A percentile compares a stretch with the other conserved stretches of the same genome.
Evolutionary conservation across 73 alveolate species (phyloP).

Genomic region (Tetrahymena thermophila): DNA sequence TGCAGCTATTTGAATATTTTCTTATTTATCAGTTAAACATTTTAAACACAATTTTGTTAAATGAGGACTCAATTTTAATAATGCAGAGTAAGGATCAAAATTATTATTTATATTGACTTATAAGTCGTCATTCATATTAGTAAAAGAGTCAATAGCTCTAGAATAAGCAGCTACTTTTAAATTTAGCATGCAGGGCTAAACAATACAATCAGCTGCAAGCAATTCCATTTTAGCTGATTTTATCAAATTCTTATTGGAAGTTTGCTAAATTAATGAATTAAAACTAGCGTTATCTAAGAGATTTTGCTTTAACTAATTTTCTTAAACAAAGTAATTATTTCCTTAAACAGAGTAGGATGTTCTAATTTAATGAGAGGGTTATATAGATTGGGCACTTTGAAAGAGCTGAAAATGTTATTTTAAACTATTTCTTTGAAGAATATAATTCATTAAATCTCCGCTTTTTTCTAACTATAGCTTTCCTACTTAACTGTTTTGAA

Average conservation of each 20-base stretch:
- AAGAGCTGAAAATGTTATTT: not conserved
- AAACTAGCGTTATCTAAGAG: not conserved
- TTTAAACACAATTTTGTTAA: not conserved
- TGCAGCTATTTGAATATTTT: not conserved
- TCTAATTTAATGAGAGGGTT: not conserved
- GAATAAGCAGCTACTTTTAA: not conserved
- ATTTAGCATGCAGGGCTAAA: not conserved
- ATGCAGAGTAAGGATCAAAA: not conserved
- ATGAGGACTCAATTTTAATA: not conserved
- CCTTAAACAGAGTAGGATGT: not conserved
- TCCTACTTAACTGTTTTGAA: not conserved
- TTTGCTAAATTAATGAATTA: not conserved
- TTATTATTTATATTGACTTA: not conserved
- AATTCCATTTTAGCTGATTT: not conserved
- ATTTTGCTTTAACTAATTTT: not conserved
- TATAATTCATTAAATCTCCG: not conserved
- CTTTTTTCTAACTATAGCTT: not conserved
- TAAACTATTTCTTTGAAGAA: not conserved
- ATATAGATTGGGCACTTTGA: not conserved
- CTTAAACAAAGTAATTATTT: not conserved
- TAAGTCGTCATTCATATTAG: not conserved
- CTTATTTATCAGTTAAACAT: not conserved
- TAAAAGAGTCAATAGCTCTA: not conserved
- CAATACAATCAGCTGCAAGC: not conserved
- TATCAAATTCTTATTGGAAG: not conserved